Conservation (phyloP, 257 asterid genomes). For the Nicotiana sylvestris region DNA sequence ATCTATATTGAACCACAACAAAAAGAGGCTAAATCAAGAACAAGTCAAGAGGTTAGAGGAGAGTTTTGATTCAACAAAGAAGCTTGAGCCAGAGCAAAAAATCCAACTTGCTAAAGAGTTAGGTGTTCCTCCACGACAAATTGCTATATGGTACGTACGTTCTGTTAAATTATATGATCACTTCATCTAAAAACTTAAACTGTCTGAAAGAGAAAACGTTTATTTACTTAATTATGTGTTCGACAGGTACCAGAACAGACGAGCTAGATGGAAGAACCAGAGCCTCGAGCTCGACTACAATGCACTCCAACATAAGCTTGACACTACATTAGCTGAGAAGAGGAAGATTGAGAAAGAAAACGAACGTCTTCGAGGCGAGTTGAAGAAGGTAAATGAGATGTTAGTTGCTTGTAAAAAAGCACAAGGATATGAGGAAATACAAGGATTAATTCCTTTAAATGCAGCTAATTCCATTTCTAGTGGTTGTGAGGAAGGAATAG, state of each 20-base stretch:
- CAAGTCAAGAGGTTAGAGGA: conserved; percentile 73
- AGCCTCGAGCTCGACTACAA: conserved; percentile 61
- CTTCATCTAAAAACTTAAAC: neutral
- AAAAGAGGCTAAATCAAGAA: conserved; percentile 62
- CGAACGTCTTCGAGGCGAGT: conserved; percentile 45
- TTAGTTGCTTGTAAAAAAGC: conserved; percentile 24
- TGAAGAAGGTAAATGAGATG: conserved; percentile 45
- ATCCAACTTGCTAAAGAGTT: conserved; percentile 67
- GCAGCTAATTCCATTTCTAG: conserved; percentile 50
- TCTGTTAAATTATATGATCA: neutral
- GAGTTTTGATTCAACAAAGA: conserved; percentile 57
- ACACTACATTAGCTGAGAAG: conserved; percentile 53
- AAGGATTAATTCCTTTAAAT: conserved; percentile 5
- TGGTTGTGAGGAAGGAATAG: conserved; percentile 52
- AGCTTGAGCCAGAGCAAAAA: conserved; percentile 78
- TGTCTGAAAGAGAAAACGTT: neutral
- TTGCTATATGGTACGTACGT: conserved; percentile 63
- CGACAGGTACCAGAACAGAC: conserved; percentile 51
- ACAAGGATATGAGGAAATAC: conserved; percentile 14
- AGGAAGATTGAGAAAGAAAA: conserved; percentile 52
- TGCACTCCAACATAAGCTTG: conserved; percentile 52
- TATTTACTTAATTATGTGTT: neutral
- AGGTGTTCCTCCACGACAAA: conserved; percentile 74
- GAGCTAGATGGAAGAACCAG: conserved; percentile 90
- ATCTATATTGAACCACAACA: conserved; percentile 25